phyloP scores from a whole-genome alignment of 305 asterid species.

The Fraxinus latifolia region DNA sequence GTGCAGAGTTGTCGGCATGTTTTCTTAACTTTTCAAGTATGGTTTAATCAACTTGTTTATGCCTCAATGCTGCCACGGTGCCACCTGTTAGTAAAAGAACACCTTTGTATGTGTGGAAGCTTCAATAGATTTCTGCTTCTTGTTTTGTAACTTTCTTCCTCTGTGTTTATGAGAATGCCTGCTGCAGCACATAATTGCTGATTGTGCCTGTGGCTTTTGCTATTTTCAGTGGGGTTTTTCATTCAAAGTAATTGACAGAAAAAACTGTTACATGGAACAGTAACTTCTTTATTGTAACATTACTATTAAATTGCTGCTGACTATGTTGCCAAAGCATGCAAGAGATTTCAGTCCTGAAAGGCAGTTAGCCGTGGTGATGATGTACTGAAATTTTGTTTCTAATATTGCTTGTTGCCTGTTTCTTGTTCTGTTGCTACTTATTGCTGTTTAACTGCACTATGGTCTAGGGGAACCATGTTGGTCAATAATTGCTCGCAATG shows the following conservation, averaged over 20 bases:
- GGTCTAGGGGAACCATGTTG: conserved; percentile 72
- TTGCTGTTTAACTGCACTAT: conserved; percentile 26
- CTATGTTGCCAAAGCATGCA: neutral
- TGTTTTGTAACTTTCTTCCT: neutral
- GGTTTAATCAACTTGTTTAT: neutral
- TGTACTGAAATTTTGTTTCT: conserved; percentile 1
- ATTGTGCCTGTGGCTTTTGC: neutral
- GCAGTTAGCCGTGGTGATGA: neutral
- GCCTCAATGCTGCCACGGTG: neutral
- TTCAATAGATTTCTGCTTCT: neutral
- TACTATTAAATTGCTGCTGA: neutral
- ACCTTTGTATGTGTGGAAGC: neutral
- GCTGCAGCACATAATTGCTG: neutral
- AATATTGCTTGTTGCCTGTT: neutral
- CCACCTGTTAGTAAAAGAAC: neutral
- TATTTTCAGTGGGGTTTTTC: neutral
- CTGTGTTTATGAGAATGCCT: neutral
- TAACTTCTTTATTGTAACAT: neutral
- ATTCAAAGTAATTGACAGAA: neutral
- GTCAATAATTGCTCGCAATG: conserved; percentile 65
- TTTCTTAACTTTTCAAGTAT: neutral
- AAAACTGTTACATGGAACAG: neutral
- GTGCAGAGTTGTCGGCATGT: neutral
- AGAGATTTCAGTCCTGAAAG: neutral
- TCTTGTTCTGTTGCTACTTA: conserved; percentile 4